Conservation (phyloP, 495 filamentous ascomycete species). For the Monascus purpureus region DNA sequence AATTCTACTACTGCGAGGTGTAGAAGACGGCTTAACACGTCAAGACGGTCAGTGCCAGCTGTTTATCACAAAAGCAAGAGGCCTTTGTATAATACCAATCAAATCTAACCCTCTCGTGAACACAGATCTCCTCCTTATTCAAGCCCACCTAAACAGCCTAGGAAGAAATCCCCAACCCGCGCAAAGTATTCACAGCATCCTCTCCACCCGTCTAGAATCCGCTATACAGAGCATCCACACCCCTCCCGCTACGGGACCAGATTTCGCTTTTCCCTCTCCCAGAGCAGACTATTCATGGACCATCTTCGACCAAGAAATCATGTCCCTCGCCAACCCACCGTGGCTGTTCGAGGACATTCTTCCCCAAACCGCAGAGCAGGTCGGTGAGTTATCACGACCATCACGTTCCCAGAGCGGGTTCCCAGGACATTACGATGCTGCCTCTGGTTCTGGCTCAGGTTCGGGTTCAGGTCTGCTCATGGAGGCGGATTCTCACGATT, state of each 20-base stretch:
- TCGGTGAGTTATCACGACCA: background rate
- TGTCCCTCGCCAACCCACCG: constrained; percentile 19
- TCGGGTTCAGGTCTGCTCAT: no score
- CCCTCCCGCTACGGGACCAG: constrained; percentile 15
- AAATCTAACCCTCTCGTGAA: no score
- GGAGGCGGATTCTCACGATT: background rate
- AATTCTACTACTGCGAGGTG: constrained; percentile 21
- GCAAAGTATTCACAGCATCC: constrained; percentile 18
- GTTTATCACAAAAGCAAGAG: no score
- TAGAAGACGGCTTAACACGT: constrained; percentile 26
- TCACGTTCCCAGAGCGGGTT: background rate
- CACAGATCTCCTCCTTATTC: constrained; percentile 21
- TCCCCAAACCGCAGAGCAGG: background rate
- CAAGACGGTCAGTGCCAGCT: no score
- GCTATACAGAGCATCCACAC: constrained; percentile 27
- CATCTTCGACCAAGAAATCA: constrained; percentile 27
- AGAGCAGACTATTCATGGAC: constrained; percentile 19
- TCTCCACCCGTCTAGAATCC: constrained; percentile 20
- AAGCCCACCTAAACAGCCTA: constrained; percentile 21
- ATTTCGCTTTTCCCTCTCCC: constrained; percentile 10
- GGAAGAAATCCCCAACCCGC: constrained; percentile 14
- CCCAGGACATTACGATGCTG: background rate
- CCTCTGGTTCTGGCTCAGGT: no score
- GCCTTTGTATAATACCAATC: no score
- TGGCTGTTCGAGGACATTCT: constrained; percentile 16